Evolutionary conservation across 1,284 basidiomycete genomes (phyloP).

Genomic region (Cyathus pygmaeus): DNA sequence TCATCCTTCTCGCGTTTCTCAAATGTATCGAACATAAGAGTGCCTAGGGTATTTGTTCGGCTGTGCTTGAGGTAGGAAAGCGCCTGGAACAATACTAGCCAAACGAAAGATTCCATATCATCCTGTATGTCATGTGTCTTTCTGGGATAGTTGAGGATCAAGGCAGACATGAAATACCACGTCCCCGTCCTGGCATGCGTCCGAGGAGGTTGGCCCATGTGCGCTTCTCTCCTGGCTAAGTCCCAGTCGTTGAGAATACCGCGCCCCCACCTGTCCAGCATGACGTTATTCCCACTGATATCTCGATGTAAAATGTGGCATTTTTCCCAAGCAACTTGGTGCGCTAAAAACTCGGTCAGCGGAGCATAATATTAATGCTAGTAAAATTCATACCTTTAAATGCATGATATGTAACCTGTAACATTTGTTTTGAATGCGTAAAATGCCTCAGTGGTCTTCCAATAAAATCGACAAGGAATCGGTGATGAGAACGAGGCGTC

Average conservation of each 20-base stretch:
- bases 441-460: slow-evolving; percentile 7
- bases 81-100: slow-evolving; percentile 28
- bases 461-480: slow-evolving; percentile 11
- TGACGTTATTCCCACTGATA: slow-evolving; percentile 44
- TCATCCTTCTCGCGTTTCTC: too few species aligned
- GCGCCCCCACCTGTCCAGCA: slow-evolving; percentile 23
- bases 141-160: slow-evolving; percentile 14
- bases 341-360: slow-evolving; percentile 27
- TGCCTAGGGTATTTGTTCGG: neutral
- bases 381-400: slow-evolving; percentile 15
- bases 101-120: slow-evolving; percentile 47
- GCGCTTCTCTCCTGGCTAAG: slow-evolving; percentile 17
- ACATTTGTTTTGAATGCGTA: slow-evolving; percentile 17
- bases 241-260: slow-evolving; percentile 51
- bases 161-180: slow-evolving; percentile 45
- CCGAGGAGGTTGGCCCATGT: slow-evolving; percentile 9
- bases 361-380: neutral
- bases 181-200: slow-evolving; percentile 36
- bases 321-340: slow-evolving; percentile 31
- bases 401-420: slow-evolving; percentile 23
- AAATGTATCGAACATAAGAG: too few species aligned
- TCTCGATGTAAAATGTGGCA: slow-evolving; percentile 43
- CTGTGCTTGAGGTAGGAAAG: slow-evolving; percentile 16
- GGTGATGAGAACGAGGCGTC: slow-evolving; percentile 5
- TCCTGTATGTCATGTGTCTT: slow-evolving; percentile 35